These are phyloP conservation scores for Aspergillus homomorphus DNA, from an alignment of 495 filamentous ascomycete genomes.

Conservation along the genomic window DNA sequence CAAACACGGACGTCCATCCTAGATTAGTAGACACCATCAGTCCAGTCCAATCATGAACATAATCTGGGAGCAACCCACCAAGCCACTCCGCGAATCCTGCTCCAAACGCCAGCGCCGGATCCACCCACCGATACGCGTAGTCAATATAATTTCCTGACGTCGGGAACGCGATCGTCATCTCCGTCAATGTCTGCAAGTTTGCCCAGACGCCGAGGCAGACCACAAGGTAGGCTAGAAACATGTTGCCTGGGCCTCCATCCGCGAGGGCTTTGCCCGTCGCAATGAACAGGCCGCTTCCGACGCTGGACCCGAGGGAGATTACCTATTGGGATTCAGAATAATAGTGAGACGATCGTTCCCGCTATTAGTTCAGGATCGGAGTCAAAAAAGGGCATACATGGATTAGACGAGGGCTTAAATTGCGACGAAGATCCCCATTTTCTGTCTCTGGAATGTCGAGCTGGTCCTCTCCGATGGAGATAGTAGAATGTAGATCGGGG, in stretches of 20 bases:
- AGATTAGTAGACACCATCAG: not conserved
- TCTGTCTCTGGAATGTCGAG: not conserved
- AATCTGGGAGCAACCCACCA: not conserved
- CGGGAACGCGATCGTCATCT: conserved; percentile 34
- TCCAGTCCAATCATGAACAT: not conserved
- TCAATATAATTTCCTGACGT: conserved; percentile 33
- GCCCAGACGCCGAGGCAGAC: conserved; percentile 31
- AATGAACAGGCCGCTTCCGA: conserved; percentile 32
- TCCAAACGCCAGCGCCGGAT: conserved; percentile 31
- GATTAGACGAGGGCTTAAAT: not conserved
- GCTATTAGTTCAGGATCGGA: not conserved
- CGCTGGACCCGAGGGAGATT: conserved; percentile 28
- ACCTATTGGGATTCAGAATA: too few relatives aligned
- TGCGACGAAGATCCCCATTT: not conserved
- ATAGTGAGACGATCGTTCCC: not conserved
- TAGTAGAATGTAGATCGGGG: not conserved
- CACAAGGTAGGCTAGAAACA: conserved; percentile 26
- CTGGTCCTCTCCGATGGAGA: not conserved
- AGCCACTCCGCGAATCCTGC: conserved; percentile 31
- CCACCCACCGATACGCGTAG: conserved; percentile 32
- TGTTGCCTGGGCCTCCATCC: conserved; percentile 25
- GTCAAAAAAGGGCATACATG: not conserved
- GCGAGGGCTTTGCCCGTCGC: conserved; percentile 25
- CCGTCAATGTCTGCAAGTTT: conserved; percentile 26
- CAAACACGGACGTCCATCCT: conserved; percentile 32